A percentile compares a stretch with the other conserved stretches of the same genome.
phyloP scores from a whole-genome alignment of 2,329 filamentous ascomycete species.

The Alternaria consortialis region DNA sequence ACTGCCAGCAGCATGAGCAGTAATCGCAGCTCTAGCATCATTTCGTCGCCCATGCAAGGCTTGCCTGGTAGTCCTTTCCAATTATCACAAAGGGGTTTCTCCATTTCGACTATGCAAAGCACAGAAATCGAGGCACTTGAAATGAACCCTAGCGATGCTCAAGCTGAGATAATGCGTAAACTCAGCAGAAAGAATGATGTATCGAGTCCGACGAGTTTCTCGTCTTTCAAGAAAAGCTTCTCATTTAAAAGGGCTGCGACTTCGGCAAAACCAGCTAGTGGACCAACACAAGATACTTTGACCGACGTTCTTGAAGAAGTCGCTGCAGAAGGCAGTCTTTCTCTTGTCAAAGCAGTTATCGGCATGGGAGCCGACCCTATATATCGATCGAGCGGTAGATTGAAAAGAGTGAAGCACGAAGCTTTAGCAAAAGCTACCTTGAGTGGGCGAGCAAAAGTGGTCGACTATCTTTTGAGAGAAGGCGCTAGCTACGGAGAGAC shows the following conservation, averaged over 20 bases:
- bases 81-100: slow-evolving; percentile 17
- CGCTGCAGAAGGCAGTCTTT: slow-evolving; percentile 23
- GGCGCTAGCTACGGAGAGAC: slow-evolving; percentile 27
- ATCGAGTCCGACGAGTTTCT: slow-evolving; percentile 12
- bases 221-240: slow-evolving; percentile 22
- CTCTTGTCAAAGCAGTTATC: slow-evolving; percentile 24
- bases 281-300: slow-evolving; percentile 14
- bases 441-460: slow-evolving; percentile 22
- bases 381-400: slow-evolving; percentile 15
- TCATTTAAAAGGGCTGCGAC: slow-evolving; percentile 20
- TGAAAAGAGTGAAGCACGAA: slow-evolving; percentile 29
- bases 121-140: slow-evolving; percentile 19
- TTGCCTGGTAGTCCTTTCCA: slow-evolving; percentile 16
- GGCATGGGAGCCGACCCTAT: slow-evolving; percentile 19
- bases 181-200: slow-evolving; percentile 14
- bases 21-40: slow-evolving; percentile 8
- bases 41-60: background rate
- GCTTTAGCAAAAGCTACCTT: slow-evolving; percentile 27
- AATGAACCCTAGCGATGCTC: slow-evolving; percentile 22
- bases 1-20: slow-evolving; percentile 23
- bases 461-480: slow-evolving; percentile 25
- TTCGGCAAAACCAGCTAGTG: slow-evolving; percentile 2
- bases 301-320: slow-evolving; percentile 25
- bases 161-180: slow-evolving; percentile 21
- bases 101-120: slow-evolving; percentile 17